Percentiles rank a stretch among this genome's conserved stretches.
phyloP scores from a whole-genome alignment of 1,284 basidiomycete genomes.

The Trichosporon ovoides region DNA sequence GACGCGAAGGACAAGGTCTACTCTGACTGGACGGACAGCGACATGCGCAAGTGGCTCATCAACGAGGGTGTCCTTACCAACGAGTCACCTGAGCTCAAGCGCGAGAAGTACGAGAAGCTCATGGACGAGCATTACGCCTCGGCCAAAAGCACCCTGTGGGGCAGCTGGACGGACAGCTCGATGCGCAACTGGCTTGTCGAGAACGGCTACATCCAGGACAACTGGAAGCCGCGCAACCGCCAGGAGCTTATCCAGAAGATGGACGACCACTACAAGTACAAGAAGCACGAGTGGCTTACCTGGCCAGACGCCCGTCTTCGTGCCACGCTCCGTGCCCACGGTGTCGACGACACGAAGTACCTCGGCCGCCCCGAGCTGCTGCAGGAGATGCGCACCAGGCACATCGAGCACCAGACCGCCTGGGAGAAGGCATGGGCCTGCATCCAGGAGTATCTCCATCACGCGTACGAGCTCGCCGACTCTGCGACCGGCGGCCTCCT shows the following conservation, averaged over 20 bases:
- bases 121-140: conserved; percentile 69
- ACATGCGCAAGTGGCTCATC: conserved; percentile 51
- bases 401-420: conserved; percentile 59
- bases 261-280: conserved; percentile 48
- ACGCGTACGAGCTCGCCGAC: conserved; percentile 62
- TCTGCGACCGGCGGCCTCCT: conserved; percentile 50
- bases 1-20: conserved; percentile 58
- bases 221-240: conserved; percentile 59
- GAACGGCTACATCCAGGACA: conserved; percentile 64
- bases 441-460: conserved; percentile 60
- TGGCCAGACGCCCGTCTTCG: conserved; percentile 86
- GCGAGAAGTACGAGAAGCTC: conserved; percentile 69
- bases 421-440: conserved; percentile 58
- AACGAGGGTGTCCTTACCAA: conserved; percentile 41
- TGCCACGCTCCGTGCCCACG: conserved; percentile 69
- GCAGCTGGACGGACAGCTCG: conserved; percentile 71
- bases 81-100: conserved; percentile 12
- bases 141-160: conserved; percentile 63
- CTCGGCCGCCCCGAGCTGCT: conserved; percentile 64
- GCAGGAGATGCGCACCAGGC: conserved; percentile 65
- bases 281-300: conserved; percentile 60
- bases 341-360: conserved; percentile 63
- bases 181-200: conserved; percentile 71
- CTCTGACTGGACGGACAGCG: conserved; percentile 57
- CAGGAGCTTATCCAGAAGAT: conserved; percentile 53